Percentiles rank a stretch among this genome's conserved stretches.
phyloP scores from a whole-genome alignment of 805 yeast genomes.

The Jamesozyma jinghongensis region DNA sequence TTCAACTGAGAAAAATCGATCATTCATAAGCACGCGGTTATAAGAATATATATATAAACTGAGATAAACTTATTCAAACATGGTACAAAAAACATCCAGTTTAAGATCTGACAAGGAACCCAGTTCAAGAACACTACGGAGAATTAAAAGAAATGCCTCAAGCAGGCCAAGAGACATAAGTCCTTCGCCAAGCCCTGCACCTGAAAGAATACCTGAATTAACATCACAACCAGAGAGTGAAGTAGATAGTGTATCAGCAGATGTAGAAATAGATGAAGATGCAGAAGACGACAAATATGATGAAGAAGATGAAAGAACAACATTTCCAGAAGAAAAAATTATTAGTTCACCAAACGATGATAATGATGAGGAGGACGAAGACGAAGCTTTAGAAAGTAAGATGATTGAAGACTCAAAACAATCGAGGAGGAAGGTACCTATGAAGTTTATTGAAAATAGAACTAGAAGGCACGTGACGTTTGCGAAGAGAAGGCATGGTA shows the following conservation, averaged over 20 bases:
- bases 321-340: neutral
- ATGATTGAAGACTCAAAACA: constrained; percentile 2
- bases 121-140: too few relatives aligned
- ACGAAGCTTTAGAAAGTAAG: constrained; percentile 1
- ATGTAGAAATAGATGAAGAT: constrained; percentile 5
- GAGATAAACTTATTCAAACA: too few relatives aligned
- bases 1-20: too few relatives aligned
- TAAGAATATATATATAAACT: too few relatives aligned
- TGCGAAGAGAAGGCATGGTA: constrained; percentile 94
- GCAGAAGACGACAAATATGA: constrained; percentile 4
- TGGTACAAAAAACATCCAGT: too few relatives aligned
- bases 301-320: constrained; percentile 1
- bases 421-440: constrained; percentile 23
- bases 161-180: too few relatives aligned
- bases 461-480: constrained; percentile 96
- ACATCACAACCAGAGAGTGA: neutral
- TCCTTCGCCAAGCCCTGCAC: neutral
- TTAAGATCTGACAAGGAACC: too few relatives aligned
- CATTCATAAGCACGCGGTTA: too few relatives aligned
- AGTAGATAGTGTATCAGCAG: neutral
- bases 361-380: constrained; percentile 5
- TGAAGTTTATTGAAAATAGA: constrained; percentile 90
- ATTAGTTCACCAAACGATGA: neutral
- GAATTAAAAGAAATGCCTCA: too few relatives aligned
- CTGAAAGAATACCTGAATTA: neutral